Percentiles rank a stretch among this genome's conserved stretches.
Conservation (phyloP, 495 filamentous ascomycete genomes). For the Aspergillus campestris region DNA sequence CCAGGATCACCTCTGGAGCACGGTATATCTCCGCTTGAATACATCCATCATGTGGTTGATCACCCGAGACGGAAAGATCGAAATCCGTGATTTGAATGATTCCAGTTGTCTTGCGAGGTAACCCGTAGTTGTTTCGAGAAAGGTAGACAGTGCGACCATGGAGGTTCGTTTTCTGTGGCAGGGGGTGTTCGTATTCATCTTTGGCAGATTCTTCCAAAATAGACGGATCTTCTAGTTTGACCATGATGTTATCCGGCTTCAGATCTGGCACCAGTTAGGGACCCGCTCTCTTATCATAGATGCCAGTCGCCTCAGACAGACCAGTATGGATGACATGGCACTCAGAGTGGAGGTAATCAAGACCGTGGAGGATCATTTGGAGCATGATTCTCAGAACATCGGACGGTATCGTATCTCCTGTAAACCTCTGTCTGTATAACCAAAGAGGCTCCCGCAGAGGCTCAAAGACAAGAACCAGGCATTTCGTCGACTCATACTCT, state of each 20-base stretch:
- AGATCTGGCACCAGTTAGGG: constrained; percentile 6
- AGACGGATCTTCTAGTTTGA: constrained; percentile 11
- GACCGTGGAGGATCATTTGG: constrained; percentile 72
- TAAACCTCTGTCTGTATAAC: constrained; percentile 7
- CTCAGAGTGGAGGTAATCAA: constrained; percentile 81
- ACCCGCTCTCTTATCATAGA: no score
- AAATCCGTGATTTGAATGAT: constrained; percentile 16
- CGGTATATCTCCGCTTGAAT: constrained; percentile 35
- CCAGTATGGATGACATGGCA: constrained; percentile 88
- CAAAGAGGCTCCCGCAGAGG: constrained; percentile 22
- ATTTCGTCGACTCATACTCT: constrained; percentile 11
- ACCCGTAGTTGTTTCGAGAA: constrained; percentile 11
- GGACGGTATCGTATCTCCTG: constrained; percentile 42
- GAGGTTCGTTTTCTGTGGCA: constrained; percentile 9
- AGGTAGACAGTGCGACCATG: constrained; percentile 14
- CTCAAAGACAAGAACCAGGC: constrained; percentile 29
- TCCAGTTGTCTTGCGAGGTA: constrained; percentile 3
- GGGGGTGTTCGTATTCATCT: constrained; percentile 14
- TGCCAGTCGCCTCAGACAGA: constrained; percentile 32
- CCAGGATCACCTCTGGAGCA: constrained; percentile 37
- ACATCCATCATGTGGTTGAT: constrained; percentile 18
- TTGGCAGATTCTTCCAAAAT: constrained; percentile 11
- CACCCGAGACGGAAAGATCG: constrained; percentile 13
- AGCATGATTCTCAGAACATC: constrained; percentile 75
- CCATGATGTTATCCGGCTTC: constrained; percentile 14